Conservation (phyloP, 768 basidiomycete species). For the Phanerochaete carnosa region DNA sequence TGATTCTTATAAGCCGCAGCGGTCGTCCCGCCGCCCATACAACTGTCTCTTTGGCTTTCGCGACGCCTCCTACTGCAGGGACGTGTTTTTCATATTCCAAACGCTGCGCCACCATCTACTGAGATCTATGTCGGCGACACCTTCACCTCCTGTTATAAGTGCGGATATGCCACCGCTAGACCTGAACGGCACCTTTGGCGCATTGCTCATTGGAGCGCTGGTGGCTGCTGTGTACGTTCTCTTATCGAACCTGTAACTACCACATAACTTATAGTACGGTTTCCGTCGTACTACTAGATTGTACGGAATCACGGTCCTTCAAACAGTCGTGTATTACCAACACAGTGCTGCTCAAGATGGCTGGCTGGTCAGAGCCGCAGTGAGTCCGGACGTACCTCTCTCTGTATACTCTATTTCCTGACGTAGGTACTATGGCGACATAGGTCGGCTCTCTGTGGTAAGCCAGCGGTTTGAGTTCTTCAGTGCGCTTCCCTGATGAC, state of each 20-base stretch:
- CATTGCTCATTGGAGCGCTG: constrained; percentile 1
- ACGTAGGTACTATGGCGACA: too few relatives aligned
- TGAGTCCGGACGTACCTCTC: not conserved
- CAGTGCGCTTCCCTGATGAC: not conserved
- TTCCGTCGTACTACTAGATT: not conserved
- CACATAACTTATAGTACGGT: not conserved
- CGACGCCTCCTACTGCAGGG: too few relatives aligned
- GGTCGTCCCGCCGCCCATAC: too few relatives aligned
- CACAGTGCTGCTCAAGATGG: not conserved
- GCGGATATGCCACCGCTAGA: not conserved
- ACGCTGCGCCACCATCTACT: too few relatives aligned
- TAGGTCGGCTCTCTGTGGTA: not conserved
- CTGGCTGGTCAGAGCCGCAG: not conserved
- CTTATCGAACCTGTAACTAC: not conserved
- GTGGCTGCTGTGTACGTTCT: not conserved
- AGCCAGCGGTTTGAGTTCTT: not conserved
- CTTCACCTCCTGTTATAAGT: not conserved
- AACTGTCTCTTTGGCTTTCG: too few relatives aligned
- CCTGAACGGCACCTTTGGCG: not conserved
- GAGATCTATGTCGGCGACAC: not conserved
- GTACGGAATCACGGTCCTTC: constrained; percentile 2
- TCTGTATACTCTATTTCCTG: not conserved
- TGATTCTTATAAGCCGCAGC: too few relatives aligned
- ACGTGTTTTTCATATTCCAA: too few relatives aligned
- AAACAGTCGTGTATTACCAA: not conserved